phyloP scores from a whole-genome alignment of 306 rosid species.

The Alnus glutinosa region DNA sequence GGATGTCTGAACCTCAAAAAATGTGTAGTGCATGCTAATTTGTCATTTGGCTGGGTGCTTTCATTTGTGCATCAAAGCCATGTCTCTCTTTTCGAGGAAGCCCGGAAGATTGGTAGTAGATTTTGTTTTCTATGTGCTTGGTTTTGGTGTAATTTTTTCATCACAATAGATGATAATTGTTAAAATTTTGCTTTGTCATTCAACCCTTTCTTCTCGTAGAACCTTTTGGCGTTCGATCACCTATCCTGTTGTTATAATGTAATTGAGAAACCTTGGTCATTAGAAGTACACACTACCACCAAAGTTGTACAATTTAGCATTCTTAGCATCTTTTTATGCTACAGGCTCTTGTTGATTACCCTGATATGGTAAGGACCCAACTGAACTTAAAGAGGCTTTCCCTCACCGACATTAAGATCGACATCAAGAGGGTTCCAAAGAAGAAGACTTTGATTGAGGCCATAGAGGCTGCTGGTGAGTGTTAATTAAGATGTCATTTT shows the following conservation, averaged over 20 bases:
- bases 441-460: constrained; percentile 53
- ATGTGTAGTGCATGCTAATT: too few relatives aligned
- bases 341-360: constrained; percentile 54
- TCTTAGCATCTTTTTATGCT: background rate
- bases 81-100: too few relatives aligned
- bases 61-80: too few relatives aligned
- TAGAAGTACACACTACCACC: background rate
- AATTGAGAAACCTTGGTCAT: background rate
- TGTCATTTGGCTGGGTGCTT: too few relatives aligned
- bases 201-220: too few relatives aligned
- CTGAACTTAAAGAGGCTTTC: constrained; percentile 58
- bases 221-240: too few relatives aligned
- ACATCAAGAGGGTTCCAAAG: constrained; percentile 46
- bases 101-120: too few relatives aligned
- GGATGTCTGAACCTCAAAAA: too few relatives aligned
- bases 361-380: constrained; percentile 54
- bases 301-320: background rate
- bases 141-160: too few relatives aligned
- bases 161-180: too few relatives aligned
- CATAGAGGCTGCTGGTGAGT: constrained; percentile 47
- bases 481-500: background rate
- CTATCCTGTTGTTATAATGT: background rate
- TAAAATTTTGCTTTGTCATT: too few relatives aligned
- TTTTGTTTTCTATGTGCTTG: too few relatives aligned
- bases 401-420: constrained; percentile 51